Base-by-base conservation (phyloP, 1,284 basidiomycete genomes). In the Hemileia vastatrix region DNA sequence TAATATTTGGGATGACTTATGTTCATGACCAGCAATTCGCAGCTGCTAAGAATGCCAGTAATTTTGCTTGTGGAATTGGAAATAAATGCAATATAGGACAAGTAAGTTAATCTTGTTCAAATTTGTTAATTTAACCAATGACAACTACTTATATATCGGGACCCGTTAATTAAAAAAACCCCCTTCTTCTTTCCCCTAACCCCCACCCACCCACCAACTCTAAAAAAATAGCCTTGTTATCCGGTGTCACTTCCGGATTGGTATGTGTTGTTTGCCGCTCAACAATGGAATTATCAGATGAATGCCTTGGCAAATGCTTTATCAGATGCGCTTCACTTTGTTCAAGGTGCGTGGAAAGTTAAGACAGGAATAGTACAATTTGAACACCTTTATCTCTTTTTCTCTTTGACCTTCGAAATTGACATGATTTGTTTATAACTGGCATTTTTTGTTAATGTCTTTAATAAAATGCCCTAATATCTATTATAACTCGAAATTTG, bases 141-240 rank as follows among this genome's bases (percentile, higher is more conserved):
- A 23, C 19, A 21, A 21, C 23, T 21, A 4, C 27, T 18, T 6
- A 13, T 6, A 50, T 21, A 11, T 24, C 13, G 36, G 15, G 23
- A 50, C 19, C 6, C 18, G 3, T n/a, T n/a, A n/a, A n/a, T n/a
- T n/a, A n/a, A n/a, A n/a, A n/a, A n/a, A n/a, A n/a, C 21, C 15
- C 8, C 9, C 6, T 50, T 50, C 11, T 27, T 56, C 23, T 4
- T 23, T n/a, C 6, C 9, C 3, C 31, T 31, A 48, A 11, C n/a
- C 44, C 11, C 13, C 44, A 0, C 11, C 27, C 24, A 2, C 40
- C 13, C 15, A n/a, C 18, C 8, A 6, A n/a, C n/a, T n/a, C n/a
- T n/a, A n/a, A n/a, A n/a, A n/a, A n/a, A n/a, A n/a, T 47, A 63
- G 61, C 61, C 61, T 9, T 63, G 61, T 45, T 63, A 63, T 51